Conservation (phyloP, 1,284 basidiomycete species). For the Apiotrichum siamense region DNA sequence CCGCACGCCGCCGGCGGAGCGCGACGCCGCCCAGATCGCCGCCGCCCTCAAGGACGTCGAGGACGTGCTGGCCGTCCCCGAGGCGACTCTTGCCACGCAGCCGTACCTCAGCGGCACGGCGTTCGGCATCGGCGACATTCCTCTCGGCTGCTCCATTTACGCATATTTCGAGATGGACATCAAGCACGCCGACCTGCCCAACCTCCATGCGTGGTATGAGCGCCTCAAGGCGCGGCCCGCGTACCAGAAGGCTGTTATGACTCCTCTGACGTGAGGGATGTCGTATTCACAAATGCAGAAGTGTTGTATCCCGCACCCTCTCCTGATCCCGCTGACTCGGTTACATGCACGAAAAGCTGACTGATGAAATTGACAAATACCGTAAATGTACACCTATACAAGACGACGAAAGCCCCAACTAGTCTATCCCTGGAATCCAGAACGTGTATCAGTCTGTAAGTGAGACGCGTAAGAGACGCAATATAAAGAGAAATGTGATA, state of each 20-base stretch:
- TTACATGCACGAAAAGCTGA: no score
- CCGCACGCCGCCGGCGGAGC: constrained; percentile 5
- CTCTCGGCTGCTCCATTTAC: constrained; percentile 8
- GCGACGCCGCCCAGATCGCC: constrained; percentile 2
- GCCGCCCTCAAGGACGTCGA: neutral
- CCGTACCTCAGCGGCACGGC: constrained; percentile 2
- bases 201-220: constrained; percentile 8
- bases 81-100: constrained; percentile 6
- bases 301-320: no score
- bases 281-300: no score
- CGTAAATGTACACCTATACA: no score
- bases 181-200: neutral
- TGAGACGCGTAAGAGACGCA: no score
- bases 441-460: no score
- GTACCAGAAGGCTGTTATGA: constrained; percentile 9
- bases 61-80: neutral
- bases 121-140: constrained; percentile 11
- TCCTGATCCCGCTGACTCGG: no score
- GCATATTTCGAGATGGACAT: constrained; percentile 9
- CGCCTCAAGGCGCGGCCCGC: constrained; percentile 4
- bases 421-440: no score
- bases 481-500: no score
- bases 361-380: no score
- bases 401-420: no score
- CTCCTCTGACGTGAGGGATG: neutral